Percentiles rank a stretch among this genome's conserved stretches.
phyloP scores from a whole-genome alignment of 2,329 filamentous ascomycete genomes.

The Fusarium coicis region DNA sequence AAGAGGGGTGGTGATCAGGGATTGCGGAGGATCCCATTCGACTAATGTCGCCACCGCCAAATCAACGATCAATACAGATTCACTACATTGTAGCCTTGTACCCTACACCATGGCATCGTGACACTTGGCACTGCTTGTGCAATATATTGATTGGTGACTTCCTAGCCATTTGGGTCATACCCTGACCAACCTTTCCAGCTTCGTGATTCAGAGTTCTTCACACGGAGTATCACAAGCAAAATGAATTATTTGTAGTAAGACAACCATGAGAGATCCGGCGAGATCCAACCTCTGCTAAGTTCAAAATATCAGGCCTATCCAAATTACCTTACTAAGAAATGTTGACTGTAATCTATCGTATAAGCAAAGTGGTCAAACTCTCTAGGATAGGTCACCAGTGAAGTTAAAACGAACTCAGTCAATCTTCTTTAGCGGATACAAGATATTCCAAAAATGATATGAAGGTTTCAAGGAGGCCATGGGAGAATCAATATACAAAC shows the following conservation, averaged over 20 bases:
- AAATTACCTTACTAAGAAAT: background rate
- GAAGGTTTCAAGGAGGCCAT: background rate
- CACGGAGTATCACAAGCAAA: background rate
- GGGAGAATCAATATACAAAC: background rate
- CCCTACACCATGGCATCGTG: background rate
- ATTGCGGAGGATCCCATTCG: slow-evolving; percentile 83
- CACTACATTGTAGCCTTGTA: background rate
- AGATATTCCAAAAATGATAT: background rate
- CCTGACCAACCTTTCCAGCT: background rate
- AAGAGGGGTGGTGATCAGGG: slow-evolving; percentile 72
- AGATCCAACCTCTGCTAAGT: background rate
- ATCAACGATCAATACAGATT: background rate
- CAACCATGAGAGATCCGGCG: background rate
- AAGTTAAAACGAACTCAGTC: background rate
- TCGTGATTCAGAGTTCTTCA: background rate
- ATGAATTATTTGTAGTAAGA: background rate
- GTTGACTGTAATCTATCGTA: background rate
- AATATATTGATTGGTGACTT: slow-evolving; percentile 6
- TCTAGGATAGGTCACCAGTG: background rate
- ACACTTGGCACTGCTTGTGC: background rate
- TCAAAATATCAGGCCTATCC: background rate
- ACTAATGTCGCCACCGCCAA: slow-evolving; percentile 58
- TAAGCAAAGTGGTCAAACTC: background rate
- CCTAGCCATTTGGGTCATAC: background rate
- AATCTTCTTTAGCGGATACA: background rate